Base-by-base conservation (phyloP, 352 stramenopile genomes). In the Globisporangium emineosum region DNA sequence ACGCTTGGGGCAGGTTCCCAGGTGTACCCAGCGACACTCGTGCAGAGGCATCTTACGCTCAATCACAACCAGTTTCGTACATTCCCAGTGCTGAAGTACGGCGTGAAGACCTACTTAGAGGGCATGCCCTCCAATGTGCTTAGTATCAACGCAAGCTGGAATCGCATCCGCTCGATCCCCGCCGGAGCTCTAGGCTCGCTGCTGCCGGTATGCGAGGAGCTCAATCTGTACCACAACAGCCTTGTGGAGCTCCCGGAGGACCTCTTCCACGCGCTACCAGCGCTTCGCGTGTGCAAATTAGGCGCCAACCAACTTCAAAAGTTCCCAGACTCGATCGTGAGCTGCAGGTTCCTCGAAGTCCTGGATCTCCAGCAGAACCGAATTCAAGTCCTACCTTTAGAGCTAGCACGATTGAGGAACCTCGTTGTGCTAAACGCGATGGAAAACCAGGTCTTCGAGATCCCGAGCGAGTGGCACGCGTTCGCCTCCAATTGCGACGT, bases 361-460 rank as follows among this genome's bases (percentile, higher is more conserved):
- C 70, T 90, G 0, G 67, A 89, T n/a, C 27, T 88, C 1, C 67
- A 87, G 17, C 66, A 81, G 47, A 90, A 90, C 45, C 68, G 66
- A 21, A 47, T 90, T n/a, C 51, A 63, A 15, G 54, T 33, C 1
- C 63, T 88, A 27, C 70, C 79, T 0, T 35, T 57, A 1, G 65
- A 69, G 4, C 67, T 90, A 2, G 62, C 40, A 1, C 27, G 57
- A 1, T 64, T 90, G 23, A 40, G 52, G 19, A 57, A 45, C n/a
- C 70, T 90, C 2, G 52, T 69, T 17, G 54, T 75, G 17, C 49
- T 90, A 9, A 86, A 86, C 50, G 67, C 76, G 10, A 72, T 62
- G 0, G 74, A 83, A 15, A 90, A 90, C 50, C 67, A 78, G 21
- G 35, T 90, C 6, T 67, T 54, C 3, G 64, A 57, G 0, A 71